Evolutionary conservation across 2,329 filamentous ascomycete genomes (phyloP), one percentile per base, ranked within the genome.

Genomic region (Mycocentrospora acerina): DNA sequence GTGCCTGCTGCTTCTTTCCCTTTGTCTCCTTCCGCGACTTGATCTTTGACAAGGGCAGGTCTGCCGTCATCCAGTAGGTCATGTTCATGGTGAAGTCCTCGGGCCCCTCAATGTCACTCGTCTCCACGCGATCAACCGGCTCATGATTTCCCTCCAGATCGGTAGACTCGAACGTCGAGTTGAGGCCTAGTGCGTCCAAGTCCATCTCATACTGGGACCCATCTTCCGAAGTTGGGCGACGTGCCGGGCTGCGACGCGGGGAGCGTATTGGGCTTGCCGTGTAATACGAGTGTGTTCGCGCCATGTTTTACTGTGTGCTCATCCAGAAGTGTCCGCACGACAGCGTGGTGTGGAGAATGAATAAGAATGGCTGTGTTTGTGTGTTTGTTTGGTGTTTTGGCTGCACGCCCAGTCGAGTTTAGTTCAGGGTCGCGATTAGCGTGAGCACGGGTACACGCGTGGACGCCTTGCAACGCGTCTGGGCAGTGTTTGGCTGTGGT

Each of bases 1-100:
- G 41, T 13, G 44, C 38, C 11, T 53, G 48, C 3, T 45, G 31
- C 8, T 49, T 46, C 13, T 41, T 53, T 2, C 40, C 37, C 15
- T 48, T 53, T 8, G 57, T 47, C 27, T 64, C 62, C 30, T 66
- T 65, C 18, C 60, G 51, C 35, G 62, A 62, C 36, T 57, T 59
- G 34, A 61, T 59, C 16, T 60, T 51, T 12, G 55, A 38, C 37
- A 53, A 37, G 25, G 59, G 55, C 24, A 67, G 48, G 35, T 64
- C 58, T 17, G 63, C 53, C 3, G 62, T 63, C 67, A 70, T 70
- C 64, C 65, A 70, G 46, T 64, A 68, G 24, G 67, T 68, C 64
- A 70, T 66, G 47, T 70, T 70, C 59, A 66, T 61, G 6, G 67
- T 70, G 42, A 70, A 70, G 47, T 70, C 67, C 32, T 65, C 66